These are phyloP conservation scores for Phylloporus rhodoxanthus DNA, from an alignment of 768 basidiomycete species.

Conservation along the genomic window DNA sequence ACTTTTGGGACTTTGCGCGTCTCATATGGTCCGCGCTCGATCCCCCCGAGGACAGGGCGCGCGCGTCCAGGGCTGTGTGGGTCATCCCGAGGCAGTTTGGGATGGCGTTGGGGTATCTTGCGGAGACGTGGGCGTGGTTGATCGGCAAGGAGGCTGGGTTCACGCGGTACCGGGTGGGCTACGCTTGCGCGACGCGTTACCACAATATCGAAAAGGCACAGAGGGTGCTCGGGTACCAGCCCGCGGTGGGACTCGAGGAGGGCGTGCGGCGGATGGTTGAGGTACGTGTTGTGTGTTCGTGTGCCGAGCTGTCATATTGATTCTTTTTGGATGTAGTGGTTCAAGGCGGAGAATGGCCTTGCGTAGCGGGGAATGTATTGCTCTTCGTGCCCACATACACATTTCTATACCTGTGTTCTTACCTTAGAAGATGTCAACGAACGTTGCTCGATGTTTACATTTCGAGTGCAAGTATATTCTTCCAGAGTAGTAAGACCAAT, in stretches of 20 bases:
- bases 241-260: conserved; percentile 81
- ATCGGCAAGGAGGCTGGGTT: conserved; percentile 78
- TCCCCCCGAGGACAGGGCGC: conserved; percentile 42
- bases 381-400: no score
- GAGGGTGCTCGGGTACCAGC: conserved; percentile 89
- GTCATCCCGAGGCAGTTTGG: conserved; percentile 62
- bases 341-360: conserved; percentile 29
- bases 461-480: no score
- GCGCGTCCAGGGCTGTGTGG: conserved; percentile 33
- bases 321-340: conserved; percentile 15
- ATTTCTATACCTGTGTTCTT: no score
- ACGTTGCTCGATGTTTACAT: no score
- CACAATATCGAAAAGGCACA: conserved; percentile 94
- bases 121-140: conserved; percentile 71
- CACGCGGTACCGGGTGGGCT: conserved; percentile 79
- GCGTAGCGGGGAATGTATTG: conserved; percentile 8
- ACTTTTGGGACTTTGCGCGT: conserved; percentile 93
- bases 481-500: no score
- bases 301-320: not conserved
- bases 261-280: conserved; percentile 76
- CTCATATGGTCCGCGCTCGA: conserved; percentile 71
- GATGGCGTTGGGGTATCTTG: conserved; percentile 59
- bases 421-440: no score
- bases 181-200: conserved; percentile 73
- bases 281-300: conserved; percentile 38